phyloP scores from a whole-genome alignment of 2,329 filamentous ascomycete genomes.

The Alternaria brassicicola region DNA sequence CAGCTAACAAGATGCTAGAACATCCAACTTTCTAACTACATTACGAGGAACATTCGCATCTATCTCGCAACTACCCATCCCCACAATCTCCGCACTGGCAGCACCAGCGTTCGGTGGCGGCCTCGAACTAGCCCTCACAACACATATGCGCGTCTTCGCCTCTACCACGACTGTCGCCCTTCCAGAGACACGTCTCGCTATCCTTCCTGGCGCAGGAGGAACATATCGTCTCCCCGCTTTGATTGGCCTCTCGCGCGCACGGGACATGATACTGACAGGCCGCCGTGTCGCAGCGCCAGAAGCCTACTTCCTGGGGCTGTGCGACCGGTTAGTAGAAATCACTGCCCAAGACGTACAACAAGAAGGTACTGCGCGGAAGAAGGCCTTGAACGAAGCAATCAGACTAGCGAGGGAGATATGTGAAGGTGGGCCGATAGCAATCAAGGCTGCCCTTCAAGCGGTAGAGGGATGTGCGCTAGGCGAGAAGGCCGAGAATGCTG shows the following conservation, averaged over 20 bases:
- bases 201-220: conserved; percentile 92
- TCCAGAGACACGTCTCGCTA: conserved; percentile 90
- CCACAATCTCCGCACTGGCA: conserved; percentile 86
- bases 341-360: conserved; percentile 61
- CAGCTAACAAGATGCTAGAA: conserved; percentile 60
- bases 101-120: conserved; percentile 90
- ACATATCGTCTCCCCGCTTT: conserved; percentile 85
- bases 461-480: conserved; percentile 69
- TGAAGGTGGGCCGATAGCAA: conserved; percentile 83
- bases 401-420: conserved; percentile 83
- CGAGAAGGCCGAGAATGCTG: conserved; percentile 81
- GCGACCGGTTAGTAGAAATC: conserved; percentile 87
- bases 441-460: conserved; percentile 79
- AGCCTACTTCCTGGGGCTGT: conserved; percentile 89
- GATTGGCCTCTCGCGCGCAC: conserved; percentile 79
- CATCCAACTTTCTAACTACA: conserved; percentile 74
- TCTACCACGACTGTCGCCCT: conserved; percentile 80
- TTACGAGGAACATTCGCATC: conserved; percentile 77
- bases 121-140: conserved; percentile 88
- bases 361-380: conserved; percentile 64
- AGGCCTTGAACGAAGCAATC: conserved; percentile 76
- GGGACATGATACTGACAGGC: conserved; percentile 89
- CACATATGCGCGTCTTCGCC: conserved; percentile 85
- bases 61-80: conserved; percentile 78
- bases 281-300: conserved; percentile 82